Evolutionary conservation across 2,329 filamentous ascomycete genomes (phyloP).

Genomic region (Rutstroemia sp.): DNA sequence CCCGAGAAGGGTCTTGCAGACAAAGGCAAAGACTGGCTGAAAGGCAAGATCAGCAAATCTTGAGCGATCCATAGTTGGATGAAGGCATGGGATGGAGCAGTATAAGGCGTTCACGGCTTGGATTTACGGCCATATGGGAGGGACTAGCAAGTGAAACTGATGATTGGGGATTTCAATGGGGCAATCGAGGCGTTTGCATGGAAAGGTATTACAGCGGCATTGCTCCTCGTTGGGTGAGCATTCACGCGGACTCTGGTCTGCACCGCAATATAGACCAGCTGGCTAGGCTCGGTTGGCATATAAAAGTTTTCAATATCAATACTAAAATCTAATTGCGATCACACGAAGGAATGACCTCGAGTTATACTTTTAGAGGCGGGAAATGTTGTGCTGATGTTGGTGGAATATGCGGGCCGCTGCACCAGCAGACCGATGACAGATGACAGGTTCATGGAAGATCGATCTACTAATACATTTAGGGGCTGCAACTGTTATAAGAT

Average conservation of each 20-base stretch:
- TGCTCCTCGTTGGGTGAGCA: background rate
- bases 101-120: slow-evolving; percentile 5
- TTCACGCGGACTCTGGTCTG: background rate
- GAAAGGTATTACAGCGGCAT: background rate
- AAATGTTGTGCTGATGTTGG: slow-evolving; percentile 1
- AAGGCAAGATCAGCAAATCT: slow-evolving; percentile 1
- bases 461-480: background rate
- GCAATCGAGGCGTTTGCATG: background rate
- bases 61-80: background rate
- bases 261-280: background rate
- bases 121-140: background rate
- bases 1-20: slow-evolving; percentile 36
- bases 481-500: background rate
- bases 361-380: background rate
- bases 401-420: background rate
- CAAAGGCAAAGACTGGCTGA: slow-evolving; percentile 43
- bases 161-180: background rate
- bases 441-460: background rate
- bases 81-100: background rate
- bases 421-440: background rate
- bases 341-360: background rate
- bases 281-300: background rate
- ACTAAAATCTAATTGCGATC: background rate
- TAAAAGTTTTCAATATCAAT: background rate
- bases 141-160: background rate